Base-by-base conservation (phyloP, 1,139 yeast species). In the Pichia sp. region DNA sequence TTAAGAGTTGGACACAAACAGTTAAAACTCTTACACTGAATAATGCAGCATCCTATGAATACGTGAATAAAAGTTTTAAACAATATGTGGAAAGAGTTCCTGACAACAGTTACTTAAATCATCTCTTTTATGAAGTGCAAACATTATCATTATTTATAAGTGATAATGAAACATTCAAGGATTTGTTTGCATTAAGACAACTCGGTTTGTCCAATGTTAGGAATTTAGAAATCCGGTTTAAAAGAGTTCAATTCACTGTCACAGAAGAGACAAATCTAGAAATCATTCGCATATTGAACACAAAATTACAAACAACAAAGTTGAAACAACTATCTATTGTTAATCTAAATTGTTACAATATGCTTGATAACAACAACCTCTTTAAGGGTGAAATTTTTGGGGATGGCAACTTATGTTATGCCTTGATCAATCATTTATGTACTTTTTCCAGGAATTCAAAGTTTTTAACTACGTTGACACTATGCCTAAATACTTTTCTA, bases 401-500 rank as follows among this genome's bases (percentile, higher is more conserved):
- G 30, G 52, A 58, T 17, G 41, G 52, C 7, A 54, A 56, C 36
- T 40, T 58, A 8, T 54, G 57, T 10, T 53, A 44, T 35, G 49
- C 57, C 15, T 30, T 59, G 12, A 20, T 56, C 18, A 47, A 53
- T 12, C 41, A 57, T 37, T 44, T 49, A 2, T 34, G 42, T 7
- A n/a, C 53, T 6, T 54, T 58, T 34, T 48, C 48, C 21, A 34
- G 38, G 8, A 31, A 38, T 19, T 24, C 34, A 28, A 14, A 21
- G 4, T 35, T 46, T 9, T 37, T 59, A 12, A 48, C 49, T 32
- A 50, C 41, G 40, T 46, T 58, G 22, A 57, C 51, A 31, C 27
- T 59, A 11, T 50, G 57, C 37, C 31, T 58, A 44, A 60, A 59
- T 38, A 61, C 51, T 41, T 61, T 59, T 35, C n/a, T 48, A 11